Percentiles rank a stretch among this genome's conserved stretches.
These are phyloP conservation scores for Nematocida major DNA, from an alignment of 371 early-diverging fungal species.

Conservation along the genomic window DNA sequence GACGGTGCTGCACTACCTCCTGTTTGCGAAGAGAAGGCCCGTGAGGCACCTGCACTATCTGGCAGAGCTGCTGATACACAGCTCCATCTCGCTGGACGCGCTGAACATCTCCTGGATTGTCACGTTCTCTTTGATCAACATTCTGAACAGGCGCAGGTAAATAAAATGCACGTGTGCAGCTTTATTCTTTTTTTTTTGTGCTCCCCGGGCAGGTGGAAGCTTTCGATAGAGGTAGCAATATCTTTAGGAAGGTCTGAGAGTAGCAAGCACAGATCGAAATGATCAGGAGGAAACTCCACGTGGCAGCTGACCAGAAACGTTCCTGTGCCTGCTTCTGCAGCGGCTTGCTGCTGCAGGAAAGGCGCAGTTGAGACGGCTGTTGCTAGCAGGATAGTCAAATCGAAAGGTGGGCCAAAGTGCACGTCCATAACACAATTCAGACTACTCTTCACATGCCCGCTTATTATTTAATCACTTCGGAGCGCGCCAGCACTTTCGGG, in stretches of 20 bases:
- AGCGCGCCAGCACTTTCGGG: not conserved
- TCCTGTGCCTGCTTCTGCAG: not conserved
- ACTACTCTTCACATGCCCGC: slow-evolving; percentile 51
- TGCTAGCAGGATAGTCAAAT: slow-evolving; percentile 55
- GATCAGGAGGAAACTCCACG: slow-evolving; percentile 30
- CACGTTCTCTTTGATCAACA: slow-evolving; percentile 20
- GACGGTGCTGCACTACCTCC: slow-evolving; percentile 10
- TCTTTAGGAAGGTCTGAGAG: slow-evolving; percentile 56
- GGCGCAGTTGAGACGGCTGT: slow-evolving; percentile 51
- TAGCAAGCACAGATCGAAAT: slow-evolving; percentile 47
- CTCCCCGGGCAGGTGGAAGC: slow-evolving; percentile 44
- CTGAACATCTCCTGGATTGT: slow-evolving; percentile 20
- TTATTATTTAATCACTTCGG: not conserved
- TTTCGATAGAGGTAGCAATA: slow-evolving; percentile 46
- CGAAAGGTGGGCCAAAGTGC: slow-evolving; percentile 46
- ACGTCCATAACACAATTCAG: slow-evolving; percentile 53
- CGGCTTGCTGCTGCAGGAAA: not conserved
- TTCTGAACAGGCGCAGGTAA: slow-evolving; percentile 16
- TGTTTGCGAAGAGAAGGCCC: slow-evolving; percentile 7
- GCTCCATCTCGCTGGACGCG: slow-evolving; percentile 2
- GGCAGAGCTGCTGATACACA: slow-evolving; percentile 21
- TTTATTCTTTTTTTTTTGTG: not conserved
- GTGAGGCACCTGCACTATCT: slow-evolving; percentile 26
- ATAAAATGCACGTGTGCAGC: not conserved
- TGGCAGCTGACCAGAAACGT: slow-evolving; percentile 53